phyloP scores from a whole-genome alignment of 192 early-diverging fungal genomes.

The Allomyces macrogynus region DNA sequence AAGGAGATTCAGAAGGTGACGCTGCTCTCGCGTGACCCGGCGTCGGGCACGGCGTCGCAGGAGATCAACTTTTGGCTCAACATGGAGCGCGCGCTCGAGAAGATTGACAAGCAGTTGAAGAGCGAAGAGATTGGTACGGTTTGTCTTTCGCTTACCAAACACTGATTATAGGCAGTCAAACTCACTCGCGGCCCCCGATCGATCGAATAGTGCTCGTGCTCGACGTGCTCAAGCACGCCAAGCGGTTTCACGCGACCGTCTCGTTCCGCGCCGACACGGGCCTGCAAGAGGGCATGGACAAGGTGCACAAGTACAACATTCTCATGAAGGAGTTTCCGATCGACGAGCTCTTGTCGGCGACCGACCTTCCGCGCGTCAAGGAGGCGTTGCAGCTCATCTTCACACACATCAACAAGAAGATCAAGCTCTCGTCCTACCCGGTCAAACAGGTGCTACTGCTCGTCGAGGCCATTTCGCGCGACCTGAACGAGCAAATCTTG shows the following conservation, averaged over 20 bases:
- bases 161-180: too few relatives aligned
- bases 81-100: conserved; percentile 82
- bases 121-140: conserved; percentile 54
- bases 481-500: conserved; percentile 81
- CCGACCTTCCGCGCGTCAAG: conserved; percentile 67
- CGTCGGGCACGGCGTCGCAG: conserved; percentile 77
- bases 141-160: neutral
- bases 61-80: conserved; percentile 99
- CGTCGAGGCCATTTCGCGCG: conserved; percentile 84
- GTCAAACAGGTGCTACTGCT: conserved; percentile 78
- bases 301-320: conserved; percentile 82
- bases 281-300: conserved; percentile 82
- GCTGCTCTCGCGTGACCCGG: conserved; percentile 76
- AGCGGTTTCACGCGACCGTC: conserved; percentile 95
- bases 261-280: conserved; percentile 95
- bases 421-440: conserved; percentile 80
- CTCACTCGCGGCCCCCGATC: too few relatives aligned
- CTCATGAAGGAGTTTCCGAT: conserved; percentile 98
- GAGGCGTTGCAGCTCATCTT: conserved; percentile 66
- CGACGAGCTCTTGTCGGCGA: conserved; percentile 85
- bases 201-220: conserved; percentile 51
- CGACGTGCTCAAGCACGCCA: conserved; percentile 85
- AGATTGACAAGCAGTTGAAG: conserved; percentile 87
- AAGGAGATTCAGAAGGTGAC: conserved; percentile 99
- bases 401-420: conserved; percentile 91